phyloP scores from a whole-genome alignment of 331 rosid genomes.

The Stylosanthes scabra region DNA sequence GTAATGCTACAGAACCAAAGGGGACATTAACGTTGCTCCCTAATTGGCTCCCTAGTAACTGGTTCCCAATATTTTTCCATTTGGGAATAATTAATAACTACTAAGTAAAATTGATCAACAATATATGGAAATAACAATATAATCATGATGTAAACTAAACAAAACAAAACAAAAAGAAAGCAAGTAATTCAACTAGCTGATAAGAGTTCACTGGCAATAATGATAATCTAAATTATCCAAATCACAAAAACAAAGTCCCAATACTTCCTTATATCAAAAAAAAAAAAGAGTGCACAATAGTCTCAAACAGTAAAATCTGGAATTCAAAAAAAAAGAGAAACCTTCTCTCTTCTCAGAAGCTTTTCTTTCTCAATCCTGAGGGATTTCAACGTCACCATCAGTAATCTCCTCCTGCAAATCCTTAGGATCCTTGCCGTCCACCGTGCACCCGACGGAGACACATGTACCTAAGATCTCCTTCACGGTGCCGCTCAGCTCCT shows the following conservation, averaged over 20 bases:
- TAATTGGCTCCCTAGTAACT: too few relatives aligned
- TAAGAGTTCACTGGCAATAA: constrained; percentile 25
- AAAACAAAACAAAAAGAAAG: too few relatives aligned
- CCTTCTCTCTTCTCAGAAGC: constrained; percentile 13
- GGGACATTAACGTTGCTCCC: too few relatives aligned
- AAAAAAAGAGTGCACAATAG: background rate
- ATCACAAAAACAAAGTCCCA: background rate
- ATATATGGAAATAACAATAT: background rate
- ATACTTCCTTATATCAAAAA: background rate
- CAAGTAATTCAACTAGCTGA: constrained; percentile 8
- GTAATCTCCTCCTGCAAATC: constrained; percentile 78
- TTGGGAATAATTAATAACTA: background rate
- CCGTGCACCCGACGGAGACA: constrained; percentile 85
- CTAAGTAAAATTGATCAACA: background rate
- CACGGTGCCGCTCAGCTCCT: constrained; percentile 65
- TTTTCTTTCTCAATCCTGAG: constrained; percentile 53
- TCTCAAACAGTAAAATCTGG: background rate
- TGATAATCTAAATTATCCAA: constrained; percentile 24
- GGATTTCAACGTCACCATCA: constrained; percentile 77
- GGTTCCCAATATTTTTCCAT: too few relatives aligned
- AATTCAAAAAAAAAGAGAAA: background rate
- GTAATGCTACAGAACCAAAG: too few relatives aligned
- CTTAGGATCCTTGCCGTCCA: constrained; percentile 79
- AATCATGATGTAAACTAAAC: background rate
- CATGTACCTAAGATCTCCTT: constrained; percentile 86